These are phyloP conservation scores for Antitrichia curtipendula DNA, from an alignment of 225 moss, liverwort and hornwort genomes.

Conservation along the genomic window DNA sequence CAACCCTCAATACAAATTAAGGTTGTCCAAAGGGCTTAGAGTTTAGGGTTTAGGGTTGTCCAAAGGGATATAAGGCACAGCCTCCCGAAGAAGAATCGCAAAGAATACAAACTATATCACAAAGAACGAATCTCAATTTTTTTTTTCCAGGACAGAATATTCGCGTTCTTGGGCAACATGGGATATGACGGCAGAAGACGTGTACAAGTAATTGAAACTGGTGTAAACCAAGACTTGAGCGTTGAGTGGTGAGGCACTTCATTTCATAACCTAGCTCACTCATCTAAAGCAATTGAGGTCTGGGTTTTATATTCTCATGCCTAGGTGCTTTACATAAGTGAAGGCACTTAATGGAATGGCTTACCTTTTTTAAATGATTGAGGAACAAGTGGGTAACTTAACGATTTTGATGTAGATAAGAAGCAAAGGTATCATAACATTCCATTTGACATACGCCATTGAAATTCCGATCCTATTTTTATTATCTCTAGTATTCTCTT, in stretches of 20 bases:
- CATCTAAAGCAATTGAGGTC: neutral
- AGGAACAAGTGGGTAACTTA: neutral
- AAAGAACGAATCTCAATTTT: too few relatives aligned
- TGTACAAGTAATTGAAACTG: too few relatives aligned
- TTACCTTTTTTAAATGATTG: neutral
- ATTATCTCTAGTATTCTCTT: neutral
- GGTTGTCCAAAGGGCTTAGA: neutral
- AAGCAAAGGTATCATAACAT: neutral
- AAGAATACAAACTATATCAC: too few relatives aligned
- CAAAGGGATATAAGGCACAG: too few relatives aligned
- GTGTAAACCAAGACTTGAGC: too few relatives aligned
- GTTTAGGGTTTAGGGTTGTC: too few relatives aligned
- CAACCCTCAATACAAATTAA: neutral
- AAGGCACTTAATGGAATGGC: neutral
- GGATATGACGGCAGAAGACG: too few relatives aligned
- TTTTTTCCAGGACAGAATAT: too few relatives aligned
- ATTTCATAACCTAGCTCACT: too few relatives aligned
- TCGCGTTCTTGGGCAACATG: too few relatives aligned
- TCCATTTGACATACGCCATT: neutral
- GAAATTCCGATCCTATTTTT: neutral
- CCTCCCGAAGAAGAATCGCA: too few relatives aligned
- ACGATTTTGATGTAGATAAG: neutral
- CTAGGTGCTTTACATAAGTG: neutral
- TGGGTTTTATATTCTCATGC: neutral
- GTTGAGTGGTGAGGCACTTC: too few relatives aligned